Percentiles rank a stretch among this genome's conserved stretches.
Conservation (phyloP, 2,329 filamentous ascomycete species). For the Hawksworthiomyces lignivorus region DNA sequence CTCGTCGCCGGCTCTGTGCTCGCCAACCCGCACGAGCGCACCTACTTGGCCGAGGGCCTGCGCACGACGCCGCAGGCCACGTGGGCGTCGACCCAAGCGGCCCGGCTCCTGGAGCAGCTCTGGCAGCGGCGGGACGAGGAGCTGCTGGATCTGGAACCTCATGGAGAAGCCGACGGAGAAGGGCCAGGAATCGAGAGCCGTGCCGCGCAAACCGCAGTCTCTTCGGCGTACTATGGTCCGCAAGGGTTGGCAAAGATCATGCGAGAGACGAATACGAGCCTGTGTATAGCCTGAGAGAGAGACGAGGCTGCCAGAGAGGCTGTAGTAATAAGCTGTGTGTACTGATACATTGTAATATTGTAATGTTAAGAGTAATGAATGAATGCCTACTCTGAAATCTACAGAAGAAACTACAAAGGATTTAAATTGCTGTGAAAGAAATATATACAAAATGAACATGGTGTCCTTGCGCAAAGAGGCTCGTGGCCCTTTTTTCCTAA, state of each 20-base stretch:
- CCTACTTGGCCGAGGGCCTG: conserved; percentile 12
- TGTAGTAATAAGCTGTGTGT: no score
- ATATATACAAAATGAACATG: no score
- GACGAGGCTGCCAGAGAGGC: no score
- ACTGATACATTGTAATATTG: no score
- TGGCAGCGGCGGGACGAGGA: conserved; percentile 10
- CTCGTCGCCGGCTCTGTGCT: conserved; percentile 14
- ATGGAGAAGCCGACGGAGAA: neutral
- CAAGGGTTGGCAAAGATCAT: conserved; percentile 10
- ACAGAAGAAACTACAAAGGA: no score
- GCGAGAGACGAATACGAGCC: conserved; percentile 6
- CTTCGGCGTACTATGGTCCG: conserved; percentile 11
- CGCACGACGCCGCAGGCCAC: conserved; percentile 8
- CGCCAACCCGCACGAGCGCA: conserved; percentile 6
- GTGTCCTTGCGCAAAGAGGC: no score
- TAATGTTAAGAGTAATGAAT: no score
- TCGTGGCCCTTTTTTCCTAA: no score
- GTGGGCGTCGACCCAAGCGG: conserved; percentile 11
- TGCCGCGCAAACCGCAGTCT: neutral
- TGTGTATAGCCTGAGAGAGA: conserved; percentile 3
- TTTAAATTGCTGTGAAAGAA: no score
- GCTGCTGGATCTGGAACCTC: neutral
- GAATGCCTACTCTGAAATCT: no score
- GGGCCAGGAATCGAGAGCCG: neutral
- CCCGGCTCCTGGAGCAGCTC: conserved; percentile 13